Percentiles rank a stretch among this genome's conserved stretches.
Conservation (phyloP, 1,284 basidiomycete species). For the Xanthoconium separans region DNA sequence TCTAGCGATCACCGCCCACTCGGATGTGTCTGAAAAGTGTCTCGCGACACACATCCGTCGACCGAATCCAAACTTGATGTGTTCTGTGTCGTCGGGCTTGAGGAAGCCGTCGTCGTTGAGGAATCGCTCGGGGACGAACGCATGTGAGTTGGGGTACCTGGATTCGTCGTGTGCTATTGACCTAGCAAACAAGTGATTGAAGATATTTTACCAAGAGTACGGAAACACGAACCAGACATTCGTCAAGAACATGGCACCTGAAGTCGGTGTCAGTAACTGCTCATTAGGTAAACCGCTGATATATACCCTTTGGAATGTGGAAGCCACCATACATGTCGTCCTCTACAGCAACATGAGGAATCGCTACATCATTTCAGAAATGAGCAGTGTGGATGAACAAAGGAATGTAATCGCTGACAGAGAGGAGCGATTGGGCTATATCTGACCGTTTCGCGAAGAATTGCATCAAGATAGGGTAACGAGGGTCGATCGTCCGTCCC, state of each 20-base stretch:
- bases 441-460: neutral
- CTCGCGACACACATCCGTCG: neutral
- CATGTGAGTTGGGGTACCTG: neutral
- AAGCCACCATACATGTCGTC: neutral
- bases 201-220: neutral
- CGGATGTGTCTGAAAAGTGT: neutral
- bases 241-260: neutral
- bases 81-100: neutral
- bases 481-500: neutral
- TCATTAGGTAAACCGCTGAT: neutral
- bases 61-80: neutral
- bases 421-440: neutral
- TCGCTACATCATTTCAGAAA: neutral
- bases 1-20: neutral
- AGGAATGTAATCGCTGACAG: neutral
- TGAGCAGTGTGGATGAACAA: neutral
- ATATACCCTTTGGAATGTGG: neutral
- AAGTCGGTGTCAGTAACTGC: neutral
- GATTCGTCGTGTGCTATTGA: neutral
- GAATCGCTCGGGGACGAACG: neutral
- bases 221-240: neutral
- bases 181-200: neutral
- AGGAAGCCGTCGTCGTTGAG: neutral
- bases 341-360: neutral
- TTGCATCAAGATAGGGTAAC: neutral